Percentiles rank a stretch among this genome's conserved stretches.
Conservation (phyloP, 495 filamentous ascomycete species). For the Trichoderma gamsii region DNA sequence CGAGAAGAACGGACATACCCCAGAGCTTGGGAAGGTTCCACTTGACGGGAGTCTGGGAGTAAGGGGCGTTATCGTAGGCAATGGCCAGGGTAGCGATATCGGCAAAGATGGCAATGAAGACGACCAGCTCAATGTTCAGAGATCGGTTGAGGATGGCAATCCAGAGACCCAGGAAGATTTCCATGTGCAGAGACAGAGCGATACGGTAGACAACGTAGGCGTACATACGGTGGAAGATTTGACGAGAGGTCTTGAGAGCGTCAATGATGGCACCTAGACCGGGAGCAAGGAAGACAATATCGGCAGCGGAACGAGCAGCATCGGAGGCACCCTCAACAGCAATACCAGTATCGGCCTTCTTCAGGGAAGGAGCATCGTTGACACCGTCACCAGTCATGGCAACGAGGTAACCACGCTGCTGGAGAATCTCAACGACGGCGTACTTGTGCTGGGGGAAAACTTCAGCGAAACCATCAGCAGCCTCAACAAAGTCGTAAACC, state of each 20-base stretch:
- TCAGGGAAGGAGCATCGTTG: conserved; percentile 92
- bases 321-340: conserved; percentile 91
- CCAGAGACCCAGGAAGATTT: conserved; percentile 86
- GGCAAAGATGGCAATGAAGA: conserved; percentile 92
- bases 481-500: conserved; percentile 91
- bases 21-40: conserved; percentile 92
- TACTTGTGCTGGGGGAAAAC: conserved; percentile 98
- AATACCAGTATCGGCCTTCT: conserved; percentile 93
- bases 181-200: conserved; percentile 81
- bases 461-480: conserved; percentile 90
- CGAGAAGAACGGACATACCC: conserved; percentile 82
- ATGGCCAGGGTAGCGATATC: conserved; percentile 91
- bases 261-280: conserved; percentile 91
- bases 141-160: conserved; percentile 79
- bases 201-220: conserved; percentile 96
- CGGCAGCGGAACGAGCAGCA: conserved; percentile 84
- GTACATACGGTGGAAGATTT: conserved; percentile 97
- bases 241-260: conserved; percentile 86
- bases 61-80: conserved; percentile 89
- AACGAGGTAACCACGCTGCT: conserved; percentile 92
- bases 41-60: conserved; percentile 79
- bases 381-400: conserved; percentile 99
- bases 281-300: conserved; percentile 88
- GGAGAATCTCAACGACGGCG: conserved; percentile 93
- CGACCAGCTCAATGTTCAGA: conserved; percentile 77